Evolutionary conservation across 2,329 filamentous ascomycete species (phyloP), one percentile per base, ranked within the genome.

Genomic region (Scortechinia acanthostroma): DNA sequence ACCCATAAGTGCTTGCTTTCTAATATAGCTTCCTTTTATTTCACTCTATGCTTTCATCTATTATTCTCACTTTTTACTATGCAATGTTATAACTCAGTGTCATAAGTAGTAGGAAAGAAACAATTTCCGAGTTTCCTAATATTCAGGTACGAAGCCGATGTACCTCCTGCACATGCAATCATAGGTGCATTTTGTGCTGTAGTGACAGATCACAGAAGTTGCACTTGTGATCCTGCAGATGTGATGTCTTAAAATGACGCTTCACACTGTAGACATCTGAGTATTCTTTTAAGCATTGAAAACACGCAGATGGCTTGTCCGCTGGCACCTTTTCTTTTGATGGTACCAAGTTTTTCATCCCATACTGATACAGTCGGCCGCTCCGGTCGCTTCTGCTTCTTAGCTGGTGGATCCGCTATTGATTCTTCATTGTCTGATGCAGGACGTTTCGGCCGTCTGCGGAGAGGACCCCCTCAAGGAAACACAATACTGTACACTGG

Each of bases 211-310:
- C 46, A 43, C 47, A 55, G 46, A 51, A 53, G 45, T 53, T 55
- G 46, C 43, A 52, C 47, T 21, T 47, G 5, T 43, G 42, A 45
- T 55, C 48, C 35, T 43, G 49, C 23, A 54, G 47, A 46, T 55
- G 33, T 42, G 45, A 52, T 44, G 19, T 44, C 48, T 42, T 51
- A 37, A 55, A 55, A 48, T 55, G 45, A 45, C 50, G 49, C 46
- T 43, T 51, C 43, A 55, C 48, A 37, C 48, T 28, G 49, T 53
- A 49, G 48, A 50, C 45, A 43, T 54, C 44, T 22, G 47, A 48
- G 40, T 52, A 54, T 50, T 45, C 37, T 43, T 53, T 52, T 21
- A 43, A 35, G 42, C 37, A 55, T 53, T 51, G 43, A 42, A 55
- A 54, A 47, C 45, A 54, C 25, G 30, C 16, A 20, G 48, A 42